Percentiles rank a stretch among this genome's conserved stretches.
Evolutionary conservation across 345 rosid genomes (phyloP).

Genomic region (Acer yangbiense): DNA sequence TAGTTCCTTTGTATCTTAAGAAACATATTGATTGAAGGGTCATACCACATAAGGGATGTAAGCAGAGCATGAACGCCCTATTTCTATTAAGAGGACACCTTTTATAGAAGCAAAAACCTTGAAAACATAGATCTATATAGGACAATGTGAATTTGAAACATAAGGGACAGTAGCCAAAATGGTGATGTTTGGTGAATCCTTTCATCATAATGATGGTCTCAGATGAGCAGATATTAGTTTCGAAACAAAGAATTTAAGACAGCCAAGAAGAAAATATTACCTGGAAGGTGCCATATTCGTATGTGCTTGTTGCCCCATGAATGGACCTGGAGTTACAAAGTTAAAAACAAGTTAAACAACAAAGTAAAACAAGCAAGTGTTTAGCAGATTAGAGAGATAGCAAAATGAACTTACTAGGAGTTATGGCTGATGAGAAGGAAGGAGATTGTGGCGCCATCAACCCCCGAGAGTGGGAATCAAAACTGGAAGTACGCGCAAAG

Average conservation of each 20-base stretch:
- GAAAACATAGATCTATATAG: neutral
- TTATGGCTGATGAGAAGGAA: constrained; percentile 31
- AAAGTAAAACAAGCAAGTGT: neutral
- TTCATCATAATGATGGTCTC: neutral
- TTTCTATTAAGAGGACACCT: neutral
- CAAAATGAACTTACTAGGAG: constrained; percentile 40
- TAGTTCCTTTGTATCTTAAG: neutral
- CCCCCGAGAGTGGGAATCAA: constrained; percentile 33
- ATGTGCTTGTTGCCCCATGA: constrained; percentile 43
- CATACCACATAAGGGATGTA: neutral
- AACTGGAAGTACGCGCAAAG: constrained; percentile 27
- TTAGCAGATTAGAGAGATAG: constrained; percentile 5
- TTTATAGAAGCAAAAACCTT: neutral
- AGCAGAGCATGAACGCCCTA: neutral
- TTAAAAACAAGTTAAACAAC: constrained; percentile 14
- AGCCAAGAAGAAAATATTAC: constrained; percentile 31
- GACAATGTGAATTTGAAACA: neutral
- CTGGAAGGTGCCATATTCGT: constrained; percentile 39
- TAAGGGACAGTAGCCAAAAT: neutral
- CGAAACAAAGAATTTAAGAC: constrained; percentile 1
- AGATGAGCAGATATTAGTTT: neutral
- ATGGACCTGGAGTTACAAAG: constrained; percentile 41
- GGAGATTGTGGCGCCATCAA: constrained; percentile 43
- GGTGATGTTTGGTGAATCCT: neutral
- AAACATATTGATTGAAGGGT: neutral